Conservation (phyloP, 345 rosid species). For the Boechera stricta region DNA sequence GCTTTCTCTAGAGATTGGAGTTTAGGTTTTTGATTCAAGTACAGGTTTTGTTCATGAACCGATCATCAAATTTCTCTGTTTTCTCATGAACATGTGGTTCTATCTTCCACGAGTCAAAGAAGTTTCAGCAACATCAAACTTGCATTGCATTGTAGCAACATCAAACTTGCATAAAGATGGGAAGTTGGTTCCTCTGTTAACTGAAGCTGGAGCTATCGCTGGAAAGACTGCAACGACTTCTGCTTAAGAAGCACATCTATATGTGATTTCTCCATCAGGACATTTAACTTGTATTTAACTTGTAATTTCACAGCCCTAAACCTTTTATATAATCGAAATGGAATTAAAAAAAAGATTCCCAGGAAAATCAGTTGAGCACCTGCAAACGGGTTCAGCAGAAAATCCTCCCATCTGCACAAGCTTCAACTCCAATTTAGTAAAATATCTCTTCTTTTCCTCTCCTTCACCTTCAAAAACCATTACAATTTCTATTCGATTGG, state of each 20-base stretch:
- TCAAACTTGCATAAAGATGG: slow-evolving; percentile 57
- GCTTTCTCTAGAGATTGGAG: neutral
- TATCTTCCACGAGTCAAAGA: neutral
- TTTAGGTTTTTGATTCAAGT: too few relatives aligned
- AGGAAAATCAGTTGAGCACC: too few relatives aligned
- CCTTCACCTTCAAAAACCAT: too few relatives aligned
- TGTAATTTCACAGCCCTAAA: too few relatives aligned
- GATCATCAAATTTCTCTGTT: neutral
- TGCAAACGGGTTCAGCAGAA: too few relatives aligned
- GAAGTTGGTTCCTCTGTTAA: slow-evolving; percentile 75
- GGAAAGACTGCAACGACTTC: slow-evolving; percentile 44
- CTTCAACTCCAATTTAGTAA: too few relatives aligned
- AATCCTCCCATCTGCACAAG: too few relatives aligned
- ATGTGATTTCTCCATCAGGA: slow-evolving; percentile 12
- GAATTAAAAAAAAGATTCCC: too few relatives aligned
- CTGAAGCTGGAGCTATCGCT: slow-evolving; percentile 75
- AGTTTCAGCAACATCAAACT: neutral
- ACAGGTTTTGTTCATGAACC: neutral
- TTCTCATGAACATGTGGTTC: neutral
- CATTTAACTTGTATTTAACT: too few relatives aligned
- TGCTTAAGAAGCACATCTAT: slow-evolving; percentile 37
- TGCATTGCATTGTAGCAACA: slow-evolving; percentile 55
- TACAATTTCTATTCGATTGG: too few relatives aligned
- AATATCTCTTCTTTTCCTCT: too few relatives aligned
- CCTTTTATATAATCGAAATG: too few relatives aligned